Conservation (phyloP, 257 asterid species). For the Penstemon eatonii region DNA sequence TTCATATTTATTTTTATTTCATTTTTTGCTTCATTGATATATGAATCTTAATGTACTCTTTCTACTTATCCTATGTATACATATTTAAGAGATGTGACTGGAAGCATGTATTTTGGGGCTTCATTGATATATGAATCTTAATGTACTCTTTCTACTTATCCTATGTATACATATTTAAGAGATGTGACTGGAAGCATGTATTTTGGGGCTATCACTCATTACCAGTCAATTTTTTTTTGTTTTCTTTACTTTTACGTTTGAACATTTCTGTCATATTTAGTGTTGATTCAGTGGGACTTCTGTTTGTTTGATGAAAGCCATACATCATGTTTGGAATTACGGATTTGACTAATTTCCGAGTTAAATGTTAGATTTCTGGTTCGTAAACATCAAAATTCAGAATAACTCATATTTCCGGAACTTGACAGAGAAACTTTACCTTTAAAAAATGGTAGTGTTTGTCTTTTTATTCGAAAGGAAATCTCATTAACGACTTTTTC, state of each 20-base stretch:
- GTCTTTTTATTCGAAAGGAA: background rate
- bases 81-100: background rate
- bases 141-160: background rate
- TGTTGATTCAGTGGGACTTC: background rate
- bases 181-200: background rate
- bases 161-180: background rate
- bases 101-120: background rate
- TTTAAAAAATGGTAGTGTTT: background rate
- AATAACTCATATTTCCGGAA: background rate
- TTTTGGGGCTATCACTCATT: background rate
- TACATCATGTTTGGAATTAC: background rate
- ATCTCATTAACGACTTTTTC: background rate
- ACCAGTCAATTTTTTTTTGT: background rate
- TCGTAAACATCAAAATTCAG: background rate
- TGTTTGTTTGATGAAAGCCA: background rate
- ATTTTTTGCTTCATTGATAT: background rate
- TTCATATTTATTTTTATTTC: constrained; percentile 6
- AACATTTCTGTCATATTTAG: background rate
- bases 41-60: background rate
- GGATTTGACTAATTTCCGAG: constrained; percentile 3
- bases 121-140: background rate
- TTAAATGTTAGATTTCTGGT: background rate
- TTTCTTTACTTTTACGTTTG: background rate
- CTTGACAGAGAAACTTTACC: background rate
- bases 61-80: background rate